phyloP scores from a whole-genome alignment of 345 rosid species.

The Nasturtium officinale region DNA sequence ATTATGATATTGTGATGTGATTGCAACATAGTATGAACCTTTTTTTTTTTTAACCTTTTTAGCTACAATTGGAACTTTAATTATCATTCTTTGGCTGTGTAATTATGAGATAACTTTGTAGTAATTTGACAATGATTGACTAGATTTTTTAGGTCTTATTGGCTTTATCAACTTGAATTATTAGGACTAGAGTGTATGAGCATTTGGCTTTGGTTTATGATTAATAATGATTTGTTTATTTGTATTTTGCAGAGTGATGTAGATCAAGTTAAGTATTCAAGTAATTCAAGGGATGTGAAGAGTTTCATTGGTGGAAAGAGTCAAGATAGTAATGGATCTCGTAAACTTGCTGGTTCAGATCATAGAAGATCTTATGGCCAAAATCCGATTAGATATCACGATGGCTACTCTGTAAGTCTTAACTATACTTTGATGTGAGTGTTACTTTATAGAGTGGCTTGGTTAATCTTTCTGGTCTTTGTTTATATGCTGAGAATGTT shows the following conservation, averaged over 20 bases:
- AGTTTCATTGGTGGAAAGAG: slow-evolving; percentile 45
- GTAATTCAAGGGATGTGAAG: slow-evolving; percentile 45
- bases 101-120: slow-evolving; percentile 20
- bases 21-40: background rate
- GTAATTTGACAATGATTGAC: slow-evolving; percentile 10
- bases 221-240: background rate
- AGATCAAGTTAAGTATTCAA: slow-evolving; percentile 54
- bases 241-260: slow-evolving; percentile 67
- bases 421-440: slow-evolving; percentile 3
- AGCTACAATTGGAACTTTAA: slow-evolving; percentile 25
- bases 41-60: background rate
- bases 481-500: background rate
- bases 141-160: too few relatives aligned
- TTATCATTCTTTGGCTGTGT: slow-evolving; percentile 13
- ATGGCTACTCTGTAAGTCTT: slow-evolving; percentile 83
- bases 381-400: slow-evolving; percentile 66
- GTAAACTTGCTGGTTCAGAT: slow-evolving; percentile 49
- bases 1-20: slow-evolving; percentile 5
- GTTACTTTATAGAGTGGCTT: slow-evolving; percentile 20
- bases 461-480: slow-evolving; percentile 12
- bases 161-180: background rate
- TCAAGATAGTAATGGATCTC: slow-evolving; percentile 42
- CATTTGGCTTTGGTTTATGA: background rate
- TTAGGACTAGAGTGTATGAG: background rate
- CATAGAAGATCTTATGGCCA: slow-evolving; percentile 75